Evolutionary conservation across 768 basidiomycete species (phyloP).

Genomic region (Podaxis sp.): DNA sequence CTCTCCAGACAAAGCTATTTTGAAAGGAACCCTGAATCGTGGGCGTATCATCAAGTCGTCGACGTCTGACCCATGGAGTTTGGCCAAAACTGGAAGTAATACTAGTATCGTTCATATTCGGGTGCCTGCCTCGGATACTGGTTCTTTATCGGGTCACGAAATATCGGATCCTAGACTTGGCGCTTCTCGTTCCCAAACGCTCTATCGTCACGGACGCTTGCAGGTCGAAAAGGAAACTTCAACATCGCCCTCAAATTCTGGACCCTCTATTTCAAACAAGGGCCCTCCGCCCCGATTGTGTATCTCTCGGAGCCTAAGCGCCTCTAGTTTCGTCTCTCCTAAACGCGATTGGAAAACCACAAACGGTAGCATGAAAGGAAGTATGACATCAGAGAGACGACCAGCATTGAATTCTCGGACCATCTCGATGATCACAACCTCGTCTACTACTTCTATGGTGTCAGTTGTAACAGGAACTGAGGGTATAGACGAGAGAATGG

Average conservation of each 20-base stretch:
- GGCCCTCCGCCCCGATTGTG: neutral
- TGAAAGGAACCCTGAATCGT: slow-evolving; percentile 3
- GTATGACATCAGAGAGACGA: slow-evolving; percentile 3
- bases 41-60: slow-evolving; percentile 18
- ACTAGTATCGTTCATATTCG: slow-evolving; percentile 38
- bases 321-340: neutral
- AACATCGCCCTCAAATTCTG: neutral
- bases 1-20: slow-evolving; percentile 9
- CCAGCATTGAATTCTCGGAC: slow-evolving; percentile 1
- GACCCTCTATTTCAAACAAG: neutral
- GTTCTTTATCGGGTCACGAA: slow-evolving; percentile 4
- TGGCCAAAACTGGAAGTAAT: slow-evolving; percentile 40
- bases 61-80: slow-evolving; percentile 33
- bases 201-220: neutral
- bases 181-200: neutral
- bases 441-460: neutral
- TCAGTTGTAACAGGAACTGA: slow-evolving; percentile 9
- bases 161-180: neutral
- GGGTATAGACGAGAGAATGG: slow-evolving; percentile 6
- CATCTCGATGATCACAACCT: slow-evolving; percentile 1
- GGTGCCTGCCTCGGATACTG: slow-evolving; percentile 15
- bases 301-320: neutral
- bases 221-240: slow-evolving; percentile 4
- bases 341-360: slow-evolving; percentile 3
- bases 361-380: neutral